Percentiles rank a stretch among this genome's conserved stretches.
Evolutionary conservation across 2,329 filamentous ascomycete genomes (phyloP).

Genomic region (Fusarium xyrophilum): DNA sequence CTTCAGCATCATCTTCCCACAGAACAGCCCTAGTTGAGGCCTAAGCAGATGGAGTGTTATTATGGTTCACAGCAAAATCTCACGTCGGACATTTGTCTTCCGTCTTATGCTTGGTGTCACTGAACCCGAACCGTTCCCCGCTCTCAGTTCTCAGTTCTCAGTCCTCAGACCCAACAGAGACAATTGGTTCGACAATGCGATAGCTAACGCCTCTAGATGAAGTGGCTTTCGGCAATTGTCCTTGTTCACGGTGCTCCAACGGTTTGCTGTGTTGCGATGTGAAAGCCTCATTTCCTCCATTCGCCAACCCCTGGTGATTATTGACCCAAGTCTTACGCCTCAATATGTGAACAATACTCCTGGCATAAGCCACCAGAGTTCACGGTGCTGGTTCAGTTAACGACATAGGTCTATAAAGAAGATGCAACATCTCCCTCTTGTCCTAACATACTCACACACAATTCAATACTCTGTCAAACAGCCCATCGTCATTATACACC

Average conservation of each 20-base stretch:
- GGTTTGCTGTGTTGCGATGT: neutral
- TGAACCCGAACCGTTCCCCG: slow-evolving; percentile 3
- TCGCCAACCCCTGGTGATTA: neutral
- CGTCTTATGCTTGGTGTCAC: slow-evolving; percentile 3
- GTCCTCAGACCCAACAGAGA: neutral
- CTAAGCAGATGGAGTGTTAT: neutral
- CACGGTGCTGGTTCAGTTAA: neutral
- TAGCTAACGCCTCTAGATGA: slow-evolving; percentile 5
- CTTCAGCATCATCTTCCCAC: neutral
- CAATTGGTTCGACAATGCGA: slow-evolving; percentile 10
- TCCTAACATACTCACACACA: neutral
- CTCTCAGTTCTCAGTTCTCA: neutral
- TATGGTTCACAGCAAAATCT: neutral
- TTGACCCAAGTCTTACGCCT: neutral
- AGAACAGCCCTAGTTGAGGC: neutral
- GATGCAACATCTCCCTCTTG: neutral
- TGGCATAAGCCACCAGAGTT: slow-evolving; percentile 3
- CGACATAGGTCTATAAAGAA: neutral
- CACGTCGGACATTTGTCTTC: neutral
- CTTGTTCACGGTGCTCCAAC: slow-evolving; percentile 21
- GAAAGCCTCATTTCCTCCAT: neutral
- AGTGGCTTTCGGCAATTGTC: slow-evolving; percentile 19
- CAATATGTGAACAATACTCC: slow-evolving; percentile 1
- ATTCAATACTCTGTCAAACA: neutral
- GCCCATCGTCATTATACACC: neutral